Evolutionary conservation across 495 filamentous ascomycete genomes (phyloP).

Genomic region (Hyaloscypha finlandica): DNA sequence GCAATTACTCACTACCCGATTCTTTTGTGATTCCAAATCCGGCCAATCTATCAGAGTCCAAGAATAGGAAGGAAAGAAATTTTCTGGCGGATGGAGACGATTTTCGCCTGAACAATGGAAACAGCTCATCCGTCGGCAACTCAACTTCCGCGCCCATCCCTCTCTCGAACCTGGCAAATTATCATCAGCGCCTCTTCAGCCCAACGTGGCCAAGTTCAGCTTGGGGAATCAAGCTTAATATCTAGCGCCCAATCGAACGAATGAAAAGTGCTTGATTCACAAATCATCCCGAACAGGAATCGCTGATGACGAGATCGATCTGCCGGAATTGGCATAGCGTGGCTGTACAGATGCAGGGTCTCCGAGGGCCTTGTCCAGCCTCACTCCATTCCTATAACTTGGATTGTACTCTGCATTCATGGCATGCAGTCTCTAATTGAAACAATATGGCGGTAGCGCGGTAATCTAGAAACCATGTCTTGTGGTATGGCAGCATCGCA

Average conservation of each 20-base stretch:
- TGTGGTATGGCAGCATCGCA: neutral
- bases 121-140: neutral
- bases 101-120: neutral
- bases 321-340: neutral
- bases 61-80: too few relatives aligned
- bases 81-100: too few relatives aligned
- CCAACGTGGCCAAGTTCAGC: neutral
- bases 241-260: slow-evolving; percentile 1
- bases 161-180: neutral
- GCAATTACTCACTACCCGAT: neutral
- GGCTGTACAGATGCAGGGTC: neutral
- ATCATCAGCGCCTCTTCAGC: neutral
- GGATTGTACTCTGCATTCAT: neutral
- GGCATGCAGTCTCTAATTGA: too few relatives aligned
- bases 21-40: too few relatives aligned
- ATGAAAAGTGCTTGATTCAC: neutral
- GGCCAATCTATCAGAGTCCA: too few relatives aligned
- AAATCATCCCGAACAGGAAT: neutral
- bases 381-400: neutral
- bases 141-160: neutral
- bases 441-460: too few relatives aligned
- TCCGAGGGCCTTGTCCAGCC: neutral
- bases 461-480: neutral
- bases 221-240: slow-evolving; percentile 11
- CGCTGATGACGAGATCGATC: neutral